A percentile compares a stretch with the other conserved stretches of the same genome.
Conservation (phyloP, 352 stramenopile genomes). For the Pythium pyrilobum region DNA sequence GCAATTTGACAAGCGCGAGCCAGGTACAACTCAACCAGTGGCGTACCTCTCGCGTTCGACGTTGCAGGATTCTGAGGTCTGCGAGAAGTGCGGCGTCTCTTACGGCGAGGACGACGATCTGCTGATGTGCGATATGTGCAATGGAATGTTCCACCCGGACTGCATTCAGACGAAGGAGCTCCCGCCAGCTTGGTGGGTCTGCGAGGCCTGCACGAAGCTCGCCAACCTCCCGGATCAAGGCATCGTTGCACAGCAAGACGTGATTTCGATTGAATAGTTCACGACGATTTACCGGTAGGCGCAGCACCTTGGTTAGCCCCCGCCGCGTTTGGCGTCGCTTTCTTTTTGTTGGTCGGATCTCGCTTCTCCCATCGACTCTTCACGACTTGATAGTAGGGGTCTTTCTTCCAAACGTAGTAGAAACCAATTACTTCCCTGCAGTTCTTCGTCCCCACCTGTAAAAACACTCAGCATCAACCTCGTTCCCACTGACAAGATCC, state of each 20-base stretch:
- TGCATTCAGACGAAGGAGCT: slow-evolving; percentile 78
- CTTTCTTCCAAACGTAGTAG: slow-evolving; percentile 88
- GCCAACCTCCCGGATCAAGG: slow-evolving; percentile 60
- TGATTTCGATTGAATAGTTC: slow-evolving; percentile 62
- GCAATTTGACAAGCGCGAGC: slow-evolving; percentile 63
- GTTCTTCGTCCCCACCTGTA: slow-evolving; percentile 61
- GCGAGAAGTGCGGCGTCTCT: slow-evolving; percentile 44
- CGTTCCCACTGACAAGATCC: no score
- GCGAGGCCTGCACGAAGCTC: slow-evolving; percentile 61
- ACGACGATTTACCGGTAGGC: neutral
- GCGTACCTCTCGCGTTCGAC: slow-evolving; percentile 66
- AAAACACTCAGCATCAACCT: neutral
- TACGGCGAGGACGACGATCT: slow-evolving; percentile 54
- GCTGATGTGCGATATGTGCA: slow-evolving; percentile 78
- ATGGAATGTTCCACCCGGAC: slow-evolving; percentile 80
- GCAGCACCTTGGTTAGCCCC: neutral
- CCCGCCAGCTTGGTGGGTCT: slow-evolving; percentile 75
- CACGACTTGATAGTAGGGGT: slow-evolving; percentile 76
- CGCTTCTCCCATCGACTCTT: slow-evolving; percentile 72
- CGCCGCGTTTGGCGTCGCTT: slow-evolving; percentile 1
- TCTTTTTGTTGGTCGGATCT: slow-evolving; percentile 28
- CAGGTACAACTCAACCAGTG: slow-evolving; percentile 45
- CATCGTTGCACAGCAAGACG: slow-evolving; percentile 32
- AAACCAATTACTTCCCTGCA: slow-evolving; percentile 73
- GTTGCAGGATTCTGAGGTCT: slow-evolving; percentile 71